phyloP scores from a whole-genome alignment of 208 protist genomes.

The Leishmania lainsoni region DNA sequence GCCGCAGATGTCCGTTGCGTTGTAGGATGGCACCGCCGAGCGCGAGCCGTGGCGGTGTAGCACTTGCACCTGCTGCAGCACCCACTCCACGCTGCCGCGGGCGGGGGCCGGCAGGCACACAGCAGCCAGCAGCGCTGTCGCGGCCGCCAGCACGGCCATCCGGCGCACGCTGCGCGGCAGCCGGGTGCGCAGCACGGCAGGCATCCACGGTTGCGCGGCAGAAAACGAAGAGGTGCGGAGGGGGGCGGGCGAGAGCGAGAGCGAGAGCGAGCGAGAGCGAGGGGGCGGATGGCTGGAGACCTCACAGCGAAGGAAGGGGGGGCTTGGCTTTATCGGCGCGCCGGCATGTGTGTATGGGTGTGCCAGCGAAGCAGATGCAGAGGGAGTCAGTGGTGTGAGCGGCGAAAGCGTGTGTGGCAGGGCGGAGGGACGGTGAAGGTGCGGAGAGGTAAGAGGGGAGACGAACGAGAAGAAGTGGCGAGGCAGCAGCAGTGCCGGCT shows the following conservation, averaged over 20 bases:
- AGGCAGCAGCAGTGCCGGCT: background rate
- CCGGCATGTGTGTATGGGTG: background rate
- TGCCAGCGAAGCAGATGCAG: background rate
- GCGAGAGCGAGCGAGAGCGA: background rate
- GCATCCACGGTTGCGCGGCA: background rate
- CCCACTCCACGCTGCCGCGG: constrained; percentile 11
- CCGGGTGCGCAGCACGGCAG: background rate
- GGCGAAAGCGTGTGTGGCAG: background rate
- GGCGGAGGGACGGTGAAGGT: background rate
- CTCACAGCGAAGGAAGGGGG: too few species aligned
- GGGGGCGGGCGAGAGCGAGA: background rate
- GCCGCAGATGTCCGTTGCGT: constrained; percentile 38
- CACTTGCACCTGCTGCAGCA: constrained; percentile 36
- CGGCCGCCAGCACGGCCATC: constrained; percentile 7
- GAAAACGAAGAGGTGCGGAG: background rate
- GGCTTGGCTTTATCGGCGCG: background rate
- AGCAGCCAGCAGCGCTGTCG: constrained; percentile 14
- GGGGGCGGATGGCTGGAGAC: background rate
- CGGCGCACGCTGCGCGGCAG: constrained; percentile 13
- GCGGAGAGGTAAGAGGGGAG: background rate
- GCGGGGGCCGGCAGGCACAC: constrained; percentile 18
- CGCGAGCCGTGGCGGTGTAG: constrained; percentile 60
- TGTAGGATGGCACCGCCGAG: constrained; percentile 15
- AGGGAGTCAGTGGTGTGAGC: background rate
- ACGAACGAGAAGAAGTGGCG: background rate